Conservation (phyloP, 345 rosid species). For the Eucalyptus coolabah region DNA sequence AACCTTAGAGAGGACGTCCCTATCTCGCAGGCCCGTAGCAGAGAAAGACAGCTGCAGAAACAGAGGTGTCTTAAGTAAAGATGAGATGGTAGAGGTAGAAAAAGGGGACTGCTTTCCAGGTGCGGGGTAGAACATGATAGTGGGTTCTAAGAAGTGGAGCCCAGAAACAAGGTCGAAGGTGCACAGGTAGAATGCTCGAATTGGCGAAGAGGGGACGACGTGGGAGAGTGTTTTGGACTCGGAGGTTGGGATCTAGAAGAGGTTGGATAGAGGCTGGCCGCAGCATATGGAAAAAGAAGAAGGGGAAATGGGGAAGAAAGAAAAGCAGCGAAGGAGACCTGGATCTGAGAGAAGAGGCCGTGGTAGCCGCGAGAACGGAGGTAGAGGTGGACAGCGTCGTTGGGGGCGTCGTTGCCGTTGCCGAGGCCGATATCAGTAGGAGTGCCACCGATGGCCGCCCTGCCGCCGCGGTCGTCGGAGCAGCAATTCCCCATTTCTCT, state of each 20-base stretch:
- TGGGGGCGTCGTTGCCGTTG: constrained; percentile 7
- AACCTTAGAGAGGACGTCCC: constrained; percentile 81
- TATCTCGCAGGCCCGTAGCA: constrained; percentile 60
- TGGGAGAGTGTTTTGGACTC: not conserved
- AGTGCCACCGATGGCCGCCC: constrained; percentile 49
- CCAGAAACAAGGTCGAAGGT: not conserved
- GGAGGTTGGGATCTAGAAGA: not conserved
- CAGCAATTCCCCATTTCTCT: constrained; percentile 67
- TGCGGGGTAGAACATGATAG: not conserved
- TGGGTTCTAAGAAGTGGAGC: not conserved
- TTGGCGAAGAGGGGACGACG: not conserved
- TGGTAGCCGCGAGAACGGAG: constrained; percentile 59
- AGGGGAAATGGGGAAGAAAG: not conserved
- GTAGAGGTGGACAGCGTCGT: constrained; percentile 65
- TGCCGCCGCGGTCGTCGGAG: constrained; percentile 60
- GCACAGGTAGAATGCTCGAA: not conserved
- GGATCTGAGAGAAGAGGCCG: constrained; percentile 74
- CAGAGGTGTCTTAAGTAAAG: not conserved
- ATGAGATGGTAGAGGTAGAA: not conserved
- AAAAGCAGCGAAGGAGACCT: constrained; percentile 23
- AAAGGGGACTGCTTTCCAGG: not conserved
- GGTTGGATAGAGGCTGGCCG: not conserved
- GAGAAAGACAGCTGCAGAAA: constrained; percentile 69
- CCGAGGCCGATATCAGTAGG: constrained; percentile 10
- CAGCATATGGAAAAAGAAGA: not conserved